Conservation (phyloP, 2,329 filamentous ascomycete species). For the Colletotrichum lupini region DNA sequence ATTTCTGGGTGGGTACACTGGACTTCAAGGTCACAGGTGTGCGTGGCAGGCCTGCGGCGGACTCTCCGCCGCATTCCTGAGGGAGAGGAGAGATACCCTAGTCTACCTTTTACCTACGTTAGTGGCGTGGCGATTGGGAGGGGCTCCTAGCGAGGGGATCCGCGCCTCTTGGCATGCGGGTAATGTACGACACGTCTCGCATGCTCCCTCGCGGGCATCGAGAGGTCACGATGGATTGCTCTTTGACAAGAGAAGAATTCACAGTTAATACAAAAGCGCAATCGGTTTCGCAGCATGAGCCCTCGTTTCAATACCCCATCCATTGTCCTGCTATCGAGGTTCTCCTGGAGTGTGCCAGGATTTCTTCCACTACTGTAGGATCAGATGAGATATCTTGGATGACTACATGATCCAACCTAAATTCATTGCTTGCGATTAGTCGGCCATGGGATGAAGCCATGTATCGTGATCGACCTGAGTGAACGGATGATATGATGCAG, state of each 20-base stretch:
- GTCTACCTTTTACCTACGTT: constrained; percentile 18
- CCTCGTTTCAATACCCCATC: not conserved
- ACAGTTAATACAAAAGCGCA: not conserved
- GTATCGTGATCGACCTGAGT: not conserved
- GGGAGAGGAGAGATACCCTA: not conserved
- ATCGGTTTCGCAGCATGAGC: not conserved
- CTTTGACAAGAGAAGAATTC: not conserved
- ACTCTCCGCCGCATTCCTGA: not conserved
- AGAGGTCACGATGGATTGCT: not conserved
- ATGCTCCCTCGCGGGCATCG: not conserved
- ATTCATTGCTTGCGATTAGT: too few species aligned
- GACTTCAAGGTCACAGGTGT: not conserved
- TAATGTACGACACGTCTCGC: not conserved
- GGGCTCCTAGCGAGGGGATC: constrained; percentile 12
- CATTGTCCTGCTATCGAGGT: accelerated
- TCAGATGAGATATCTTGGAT: not conserved
- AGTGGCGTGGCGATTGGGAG: constrained; percentile 33
- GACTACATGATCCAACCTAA: not conserved
- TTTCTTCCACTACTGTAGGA: accelerated
- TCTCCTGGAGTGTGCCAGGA: not conserved
- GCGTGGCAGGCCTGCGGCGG: not conserved
- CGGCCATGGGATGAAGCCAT: not conserved
- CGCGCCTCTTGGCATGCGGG: constrained; percentile 5
- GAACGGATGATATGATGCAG: accelerated
- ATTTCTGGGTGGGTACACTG: not conserved